A percentile compares a stretch with the other conserved stretches of the same genome.
phyloP scores from a whole-genome alignment of 192 early-diverging fungal species.

The Dispira parvispora region DNA sequence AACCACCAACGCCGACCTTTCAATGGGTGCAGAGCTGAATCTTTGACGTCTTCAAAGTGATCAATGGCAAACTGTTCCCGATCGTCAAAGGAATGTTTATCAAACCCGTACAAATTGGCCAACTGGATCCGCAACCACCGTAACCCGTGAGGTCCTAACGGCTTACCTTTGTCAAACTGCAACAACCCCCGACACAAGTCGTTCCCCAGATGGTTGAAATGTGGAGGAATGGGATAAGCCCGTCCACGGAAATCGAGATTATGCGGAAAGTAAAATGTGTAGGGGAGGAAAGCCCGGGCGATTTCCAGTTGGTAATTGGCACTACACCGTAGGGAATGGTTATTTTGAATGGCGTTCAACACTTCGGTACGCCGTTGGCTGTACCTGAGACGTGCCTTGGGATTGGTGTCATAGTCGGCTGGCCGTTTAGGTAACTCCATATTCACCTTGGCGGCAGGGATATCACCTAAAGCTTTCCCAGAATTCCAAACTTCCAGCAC shows the following conservation, averaged over 20 bases:
- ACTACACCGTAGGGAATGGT: slow-evolving; percentile 76
- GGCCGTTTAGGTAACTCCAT: slow-evolving; percentile 40
- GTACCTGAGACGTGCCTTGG: slow-evolving; percentile 36
- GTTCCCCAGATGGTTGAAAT: slow-evolving; percentile 92
- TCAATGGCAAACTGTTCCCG: slow-evolving; percentile 57
- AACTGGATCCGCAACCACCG: slow-evolving; percentile 92
- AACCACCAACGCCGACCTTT: slow-evolving; percentile 75
- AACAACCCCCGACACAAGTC: slow-evolving; percentile 90
- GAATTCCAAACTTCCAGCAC: slow-evolving; percentile 80
- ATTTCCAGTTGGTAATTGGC: slow-evolving; percentile 94
- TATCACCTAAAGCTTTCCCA: slow-evolving; percentile 50
- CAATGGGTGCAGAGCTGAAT: slow-evolving; percentile 69
- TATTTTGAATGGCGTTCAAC: slow-evolving; percentile 43
- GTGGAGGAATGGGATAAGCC: slow-evolving; percentile 90
- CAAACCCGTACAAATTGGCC: slow-evolving; percentile 78
- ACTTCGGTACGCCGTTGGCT: slow-evolving; percentile 33
- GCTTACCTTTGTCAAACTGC: slow-evolving; percentile 62
- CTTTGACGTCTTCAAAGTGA: slow-evolving; percentile 61
- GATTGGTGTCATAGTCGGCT: slow-evolving; percentile 39
- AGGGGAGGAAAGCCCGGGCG: slow-evolving; percentile 69
- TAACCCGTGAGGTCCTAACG: slow-evolving; percentile 61
- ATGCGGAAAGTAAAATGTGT: slow-evolving; percentile 92
- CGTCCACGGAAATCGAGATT: slow-evolving; percentile 95
- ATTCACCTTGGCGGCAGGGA: slow-evolving; percentile 36
- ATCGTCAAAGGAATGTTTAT: slow-evolving; percentile 82